Evolutionary conservation across 345 rosid species (phyloP), one percentile per base, ranked within the genome.

Genomic region (Melastoma malabathricum): DNA sequence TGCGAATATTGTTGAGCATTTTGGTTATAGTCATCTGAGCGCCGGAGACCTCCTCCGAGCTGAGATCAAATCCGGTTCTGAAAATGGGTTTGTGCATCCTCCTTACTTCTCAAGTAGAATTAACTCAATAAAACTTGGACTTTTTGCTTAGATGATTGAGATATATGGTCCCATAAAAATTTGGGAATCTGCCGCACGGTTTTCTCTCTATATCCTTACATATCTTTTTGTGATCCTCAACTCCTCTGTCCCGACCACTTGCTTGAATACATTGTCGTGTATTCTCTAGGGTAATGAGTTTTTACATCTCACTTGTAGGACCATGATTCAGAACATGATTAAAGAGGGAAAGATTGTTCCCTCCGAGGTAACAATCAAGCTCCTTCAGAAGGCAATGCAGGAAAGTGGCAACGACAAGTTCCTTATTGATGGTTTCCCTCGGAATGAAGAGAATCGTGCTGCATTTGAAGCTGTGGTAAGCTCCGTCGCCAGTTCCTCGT

Each of bases 21-120:
- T 84, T 62, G 77, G 76, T 4, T 75, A 75, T 63, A 90, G 82
- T 15, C 95, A 84, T 82, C 72, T 85, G 18, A 82, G 89, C 69
- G 86, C 84, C 48, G 94, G 93, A 39, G 97, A 83, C 59, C 95
- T 83, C 71, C 89, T 85, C 57, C 67, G 87, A 59, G 76, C 79
- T 16, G 87, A 83, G 63, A 70, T 81, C 25, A 71, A 66, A 52
- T 83, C 87, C 62, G 87, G 82, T 58, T 89, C 95, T 64, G 77
- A 81, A 68, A 77, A 74, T 65, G 89, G 93, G 97, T 85, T 62
- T 48, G 51, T 48, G 25, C 3, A 48, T 18, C 14, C 20, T 48
- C 25, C 22, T 7, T 17, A 48, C 20, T 48, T 19, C 25, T 25
- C 20, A 9, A 18, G 17, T 19, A 9, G 15, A 9, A 18, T 18